A percentile compares a stretch with the other conserved stretches of the same genome.
Evolutionary conservation across 805 yeast species (phyloP).

Genomic region (Brettanomyces naardenensis): DNA sequence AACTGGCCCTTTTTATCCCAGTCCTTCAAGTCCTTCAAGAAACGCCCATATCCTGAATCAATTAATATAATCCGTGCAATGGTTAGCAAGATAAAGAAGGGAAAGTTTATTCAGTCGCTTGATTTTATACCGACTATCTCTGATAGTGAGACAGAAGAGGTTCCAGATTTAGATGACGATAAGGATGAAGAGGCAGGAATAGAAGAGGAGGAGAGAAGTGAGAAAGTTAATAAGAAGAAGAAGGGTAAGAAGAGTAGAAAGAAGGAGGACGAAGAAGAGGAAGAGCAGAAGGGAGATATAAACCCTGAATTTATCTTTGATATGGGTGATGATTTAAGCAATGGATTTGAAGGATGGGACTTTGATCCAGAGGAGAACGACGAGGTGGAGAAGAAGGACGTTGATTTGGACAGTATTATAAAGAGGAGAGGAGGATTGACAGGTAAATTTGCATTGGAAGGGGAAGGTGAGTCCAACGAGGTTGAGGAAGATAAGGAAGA

Average conservation of each 20-base stretch:
- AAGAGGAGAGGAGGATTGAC: slow-evolving; percentile 70
- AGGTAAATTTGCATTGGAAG: slow-evolving; percentile 22
- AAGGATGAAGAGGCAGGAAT: slow-evolving; percentile 25
- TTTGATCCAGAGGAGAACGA: slow-evolving; percentile 44
- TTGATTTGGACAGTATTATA: slow-evolving; percentile 82
- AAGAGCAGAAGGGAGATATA: slow-evolving; percentile 43
- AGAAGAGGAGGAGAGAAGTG: slow-evolving; percentile 12
- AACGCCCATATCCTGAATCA: no score
- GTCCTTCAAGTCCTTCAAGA: no score
- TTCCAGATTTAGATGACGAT: slow-evolving; percentile 31
- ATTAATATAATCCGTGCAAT: no score
- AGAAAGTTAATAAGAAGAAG: slow-evolving; percentile 26
- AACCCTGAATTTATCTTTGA: slow-evolving; percentile 72
- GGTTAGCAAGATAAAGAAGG: no score
- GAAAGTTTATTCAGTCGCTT: no score
- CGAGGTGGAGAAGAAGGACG: slow-evolving; percentile 39
- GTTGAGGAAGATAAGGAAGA: slow-evolving; percentile 28
- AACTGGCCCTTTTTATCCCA: no score
- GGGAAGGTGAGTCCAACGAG: slow-evolving; percentile 29
- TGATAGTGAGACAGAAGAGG: slow-evolving; percentile 63
- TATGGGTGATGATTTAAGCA: slow-evolving; percentile 31
- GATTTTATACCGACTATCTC: slow-evolving; percentile 71
- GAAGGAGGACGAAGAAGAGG: slow-evolving; percentile 23
- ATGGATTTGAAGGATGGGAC: slow-evolving; percentile 75
- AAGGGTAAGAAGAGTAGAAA: slow-evolving; percentile 7